Conservation (phyloP, 1,284 basidiomycete species). For the Pyrrhoderma noxium region DNA sequence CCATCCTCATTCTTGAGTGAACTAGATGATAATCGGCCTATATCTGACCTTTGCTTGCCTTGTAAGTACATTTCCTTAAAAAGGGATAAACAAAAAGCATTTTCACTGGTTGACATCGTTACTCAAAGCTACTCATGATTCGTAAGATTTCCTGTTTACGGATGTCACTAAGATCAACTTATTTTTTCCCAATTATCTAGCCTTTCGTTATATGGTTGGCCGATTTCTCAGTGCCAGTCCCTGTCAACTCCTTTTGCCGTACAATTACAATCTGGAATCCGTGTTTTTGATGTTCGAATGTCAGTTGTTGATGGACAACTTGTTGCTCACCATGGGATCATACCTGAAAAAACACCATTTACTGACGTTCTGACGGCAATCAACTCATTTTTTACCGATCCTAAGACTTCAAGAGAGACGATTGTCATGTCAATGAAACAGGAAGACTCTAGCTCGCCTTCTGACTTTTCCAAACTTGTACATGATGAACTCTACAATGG, state of each 20-base stretch:
- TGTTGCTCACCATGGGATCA: conserved; percentile 74
- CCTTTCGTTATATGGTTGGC: conserved; percentile 79
- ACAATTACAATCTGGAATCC: conserved; percentile 65
- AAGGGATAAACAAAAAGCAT: conserved; percentile 25
- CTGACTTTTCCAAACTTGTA: conserved; percentile 58
- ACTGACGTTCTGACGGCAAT: conserved; percentile 52
- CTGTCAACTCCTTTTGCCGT: conserved; percentile 41
- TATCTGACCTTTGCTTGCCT: conserved; percentile 70
- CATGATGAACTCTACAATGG: conserved; percentile 52
- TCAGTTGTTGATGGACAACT: conserved; percentile 56
- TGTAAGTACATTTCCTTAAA: conserved; percentile 36
- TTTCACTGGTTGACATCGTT: conserved; percentile 15
- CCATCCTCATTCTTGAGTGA: conserved; percentile 55
- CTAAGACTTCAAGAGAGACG: conserved; percentile 56
- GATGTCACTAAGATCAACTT: background rate
- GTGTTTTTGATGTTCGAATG: conserved; percentile 76
- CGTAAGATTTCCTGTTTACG: conserved; percentile 34
- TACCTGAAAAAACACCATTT: conserved; percentile 64
- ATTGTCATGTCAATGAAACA: conserved; percentile 83
- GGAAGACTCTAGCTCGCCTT: conserved; percentile 52
- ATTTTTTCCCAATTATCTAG: conserved; percentile 27
- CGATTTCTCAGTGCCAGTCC: conserved; percentile 68
- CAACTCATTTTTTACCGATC: conserved; percentile 55
- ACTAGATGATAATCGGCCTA: conserved; percentile 54
- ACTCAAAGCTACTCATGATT: conserved; percentile 59